Percentiles rank a stretch among this genome's conserved stretches.
These are phyloP conservation scores for Dysphania ambrosioides DNA, from an alignment of 148 eudicot genomes.

Conservation along the genomic window DNA sequence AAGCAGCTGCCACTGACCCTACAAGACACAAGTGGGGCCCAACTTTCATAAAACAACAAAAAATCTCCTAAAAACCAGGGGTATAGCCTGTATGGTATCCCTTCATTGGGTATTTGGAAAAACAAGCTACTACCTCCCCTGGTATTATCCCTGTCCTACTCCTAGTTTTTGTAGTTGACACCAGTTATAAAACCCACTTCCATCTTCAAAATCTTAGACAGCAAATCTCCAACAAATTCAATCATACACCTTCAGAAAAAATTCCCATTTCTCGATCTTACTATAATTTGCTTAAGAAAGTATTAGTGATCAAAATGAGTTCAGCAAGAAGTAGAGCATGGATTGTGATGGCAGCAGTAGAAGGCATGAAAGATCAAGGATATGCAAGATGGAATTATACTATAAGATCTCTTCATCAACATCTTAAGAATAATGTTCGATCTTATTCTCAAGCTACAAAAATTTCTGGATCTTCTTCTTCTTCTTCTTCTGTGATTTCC, in stretches of 20 bases:
- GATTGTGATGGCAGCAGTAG: constrained; percentile 18
- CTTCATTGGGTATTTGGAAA: neutral
- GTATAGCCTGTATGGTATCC: too few relatives aligned
- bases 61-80: neutral
- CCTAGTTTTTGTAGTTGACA: neutral
- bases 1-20: too few relatives aligned
- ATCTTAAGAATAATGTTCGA: constrained; percentile 11
- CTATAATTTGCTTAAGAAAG: neutral
- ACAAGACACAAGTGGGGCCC: too few relatives aligned
- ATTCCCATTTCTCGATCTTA: neutral
- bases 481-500: constrained; percentile 6
- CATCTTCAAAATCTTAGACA: neutral
- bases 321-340: neutral
- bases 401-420: constrained; percentile 9
- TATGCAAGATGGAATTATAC: constrained; percentile 24
- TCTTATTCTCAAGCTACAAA: constrained; percentile 22
- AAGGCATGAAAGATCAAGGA: constrained; percentile 27
- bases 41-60: too few relatives aligned
- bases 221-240: neutral
- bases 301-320: neutral
- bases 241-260: neutral
- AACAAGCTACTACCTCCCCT: neutral
- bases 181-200: neutral
- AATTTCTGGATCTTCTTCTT: constrained; percentile 8
- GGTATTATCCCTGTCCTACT: neutral